Conservation (phyloP, 1,139 yeast species). For the Geotrichum siamense region DNA sequence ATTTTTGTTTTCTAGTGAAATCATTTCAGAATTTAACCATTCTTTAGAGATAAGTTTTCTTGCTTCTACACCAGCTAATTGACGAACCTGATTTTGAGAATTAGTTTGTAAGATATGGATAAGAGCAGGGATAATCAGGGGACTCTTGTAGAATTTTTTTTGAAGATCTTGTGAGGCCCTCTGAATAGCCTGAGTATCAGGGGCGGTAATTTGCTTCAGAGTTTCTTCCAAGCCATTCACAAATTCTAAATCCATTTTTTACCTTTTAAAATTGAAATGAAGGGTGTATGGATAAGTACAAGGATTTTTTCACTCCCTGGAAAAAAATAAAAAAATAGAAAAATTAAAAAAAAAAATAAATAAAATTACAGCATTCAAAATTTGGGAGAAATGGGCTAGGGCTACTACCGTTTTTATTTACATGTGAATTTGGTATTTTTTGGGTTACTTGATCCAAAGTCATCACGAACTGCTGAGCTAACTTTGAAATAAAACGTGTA, state of each 20-base stretch:
- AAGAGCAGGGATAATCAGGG: slow-evolving; percentile 71
- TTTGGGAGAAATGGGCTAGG: too few relatives aligned
- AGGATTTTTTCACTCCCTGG: too few relatives aligned
- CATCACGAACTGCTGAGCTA: too few relatives aligned
- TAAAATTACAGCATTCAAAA: too few relatives aligned
- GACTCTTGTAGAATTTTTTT: slow-evolving; percentile 65
- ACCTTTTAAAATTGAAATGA: too few relatives aligned
- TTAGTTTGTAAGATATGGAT: slow-evolving; percentile 71
- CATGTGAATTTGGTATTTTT: too few relatives aligned
- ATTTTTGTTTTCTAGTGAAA: slow-evolving; percentile 42
- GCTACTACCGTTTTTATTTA: too few relatives aligned
- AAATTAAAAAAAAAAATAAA: too few relatives aligned
- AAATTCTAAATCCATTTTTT: slow-evolving; percentile 62
- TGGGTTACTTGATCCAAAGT: too few relatives aligned
- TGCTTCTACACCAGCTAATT: slow-evolving; percentile 92
- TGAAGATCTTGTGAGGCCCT: slow-evolving; percentile 72
- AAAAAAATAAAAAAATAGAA: too few relatives aligned
- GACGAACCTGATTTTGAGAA: slow-evolving; percentile 54
- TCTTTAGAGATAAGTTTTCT: slow-evolving; percentile 68
- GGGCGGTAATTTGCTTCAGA: slow-evolving; percentile 65
- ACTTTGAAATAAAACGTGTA: too few relatives aligned
- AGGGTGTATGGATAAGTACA: too few relatives aligned
- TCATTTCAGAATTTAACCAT: slow-evolving; percentile 47
- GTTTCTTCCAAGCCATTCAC: slow-evolving; percentile 68
- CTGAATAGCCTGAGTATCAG: slow-evolving; percentile 71